Evolutionary conservation across 2,329 filamentous ascomycete species (phyloP).

Genomic region (Fusarium xylarioides): DNA sequence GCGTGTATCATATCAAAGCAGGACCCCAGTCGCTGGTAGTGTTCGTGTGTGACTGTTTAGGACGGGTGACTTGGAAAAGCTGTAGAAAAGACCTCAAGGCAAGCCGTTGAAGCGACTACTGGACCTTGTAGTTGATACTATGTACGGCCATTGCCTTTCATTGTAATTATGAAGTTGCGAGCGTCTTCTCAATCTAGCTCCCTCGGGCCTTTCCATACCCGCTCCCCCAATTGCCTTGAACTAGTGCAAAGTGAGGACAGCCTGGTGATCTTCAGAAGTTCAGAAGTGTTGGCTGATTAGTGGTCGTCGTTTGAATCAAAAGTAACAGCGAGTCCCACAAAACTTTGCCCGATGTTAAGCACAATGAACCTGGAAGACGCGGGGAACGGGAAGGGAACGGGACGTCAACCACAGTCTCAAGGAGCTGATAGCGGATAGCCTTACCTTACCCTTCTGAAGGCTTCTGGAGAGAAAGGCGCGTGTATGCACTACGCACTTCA

Average conservation of each 20-base stretch:
- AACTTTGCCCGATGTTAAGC: conserved; percentile 1
- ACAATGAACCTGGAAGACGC: conserved; percentile 15
- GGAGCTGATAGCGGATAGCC: conserved; percentile 17
- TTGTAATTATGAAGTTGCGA: not conserved
- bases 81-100: conserved; percentile 27
- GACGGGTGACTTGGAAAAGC: not conserved
- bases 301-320: conserved; percentile 17
- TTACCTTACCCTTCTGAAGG: conserved; percentile 20
- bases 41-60: not conserved
- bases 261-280: conserved; percentile 9
- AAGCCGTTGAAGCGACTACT: not conserved
- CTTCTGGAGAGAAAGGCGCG: not conserved
- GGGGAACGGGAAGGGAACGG: conserved; percentile 22
- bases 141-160: not conserved
- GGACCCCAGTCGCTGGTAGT: not conserved
- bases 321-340: conserved; percentile 7
- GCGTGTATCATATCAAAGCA: not conserved
- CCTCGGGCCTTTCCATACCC: conserved; percentile 27
- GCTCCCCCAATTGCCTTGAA: conserved; percentile 20
- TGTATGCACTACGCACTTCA: conserved; percentile 1
- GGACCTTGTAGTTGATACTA: conserved; percentile 9
- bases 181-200: conserved; percentile 1
- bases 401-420: conserved; percentile 3
- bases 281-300: not conserved
- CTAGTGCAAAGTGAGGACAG: conserved; percentile 8